These are phyloP conservation scores for Neurospora sp. DNA, from an alignment of 495 filamentous ascomycete genomes.

Conservation along the genomic window DNA sequence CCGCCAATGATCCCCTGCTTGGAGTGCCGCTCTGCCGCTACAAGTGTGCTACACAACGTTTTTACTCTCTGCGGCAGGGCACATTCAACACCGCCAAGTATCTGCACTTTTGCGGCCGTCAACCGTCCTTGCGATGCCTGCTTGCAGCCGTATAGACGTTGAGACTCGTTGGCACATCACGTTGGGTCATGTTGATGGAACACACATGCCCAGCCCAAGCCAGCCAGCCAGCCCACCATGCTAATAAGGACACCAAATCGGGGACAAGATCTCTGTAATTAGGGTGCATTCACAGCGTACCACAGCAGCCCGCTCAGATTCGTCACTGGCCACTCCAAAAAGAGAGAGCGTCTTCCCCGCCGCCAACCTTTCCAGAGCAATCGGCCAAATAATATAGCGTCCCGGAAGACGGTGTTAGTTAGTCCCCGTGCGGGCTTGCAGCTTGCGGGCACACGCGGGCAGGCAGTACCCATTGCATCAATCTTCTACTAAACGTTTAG, in stretches of 20 bases:
- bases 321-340: constrained; percentile 13
- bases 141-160: background rate
- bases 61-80: background rate
- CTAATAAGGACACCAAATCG: background rate
- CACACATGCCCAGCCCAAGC: background rate
- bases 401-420: constrained; percentile 4
- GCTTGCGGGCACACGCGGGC: background rate
- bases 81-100: background rate
- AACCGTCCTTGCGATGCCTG: background rate
- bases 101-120: background rate
- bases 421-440: constrained; percentile 8
- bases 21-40: background rate
- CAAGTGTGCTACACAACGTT: background rate
- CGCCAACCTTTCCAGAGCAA: background rate
- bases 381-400: background rate
- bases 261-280: constrained; percentile 9
- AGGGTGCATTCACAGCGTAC: constrained; percentile 9
- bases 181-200: background rate
- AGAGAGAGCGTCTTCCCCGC: constrained; percentile 1
- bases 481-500: background rate
- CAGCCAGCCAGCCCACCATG: background rate
- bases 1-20: background rate
- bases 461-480: constrained; percentile 5
- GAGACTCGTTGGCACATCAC: constrained; percentile 1
- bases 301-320: constrained; percentile 15